Evolutionary conservation across 768 basidiomycete genomes (phyloP), one percentile per base, ranked within the genome.

Genomic region (Russula sp.): DNA sequence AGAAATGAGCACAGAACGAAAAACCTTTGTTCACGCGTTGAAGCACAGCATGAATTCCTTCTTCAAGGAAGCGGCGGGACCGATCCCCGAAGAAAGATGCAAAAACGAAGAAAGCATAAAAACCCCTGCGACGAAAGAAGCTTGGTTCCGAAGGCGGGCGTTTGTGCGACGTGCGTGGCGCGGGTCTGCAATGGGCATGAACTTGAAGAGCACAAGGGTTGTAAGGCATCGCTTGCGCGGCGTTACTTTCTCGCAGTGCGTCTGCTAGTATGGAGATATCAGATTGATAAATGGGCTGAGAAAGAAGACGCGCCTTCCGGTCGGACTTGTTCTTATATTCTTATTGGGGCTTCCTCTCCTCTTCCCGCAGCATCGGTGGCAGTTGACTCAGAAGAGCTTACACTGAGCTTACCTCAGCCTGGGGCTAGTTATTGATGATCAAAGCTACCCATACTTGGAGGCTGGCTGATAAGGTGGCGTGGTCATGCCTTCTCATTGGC

Each of bases 161-260:
- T 70, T 86, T 86, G 72, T 81, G 83, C 55, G 88, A 82, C 85
- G 86, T 86, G 16, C 90, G 56, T 3, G 25, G 25, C 25, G 3
- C 95, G 82, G 68, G 94, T 90, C 68, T 98, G 94, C 0, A 89
- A 87, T 1, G 93, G 92, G n/a, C 69, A 98, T 90, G 0, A n/a
- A n/a, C n/a, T n/a, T n/a, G n/a, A n/a, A n/a, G 89, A 88, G 51
- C 90, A 82, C 60, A 98, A 89, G 14, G 88, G 85, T 35, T 87
- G 81, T 46, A 98, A 81, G 8, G 86, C 84, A 65, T 97, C 95
- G 63, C 85, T 87, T 66, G 89, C 93, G 20, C 92, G 84, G 62
- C 82, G 81, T 18, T 83, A 83, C 32, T 75, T 29, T 80, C 76
- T 61, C 73, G 73, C 58, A 94, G 78, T 10, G 79, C 81, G 69